phyloP scores from a whole-genome alignment of 352 stramenopile species.

The Synura sp. region DNA sequence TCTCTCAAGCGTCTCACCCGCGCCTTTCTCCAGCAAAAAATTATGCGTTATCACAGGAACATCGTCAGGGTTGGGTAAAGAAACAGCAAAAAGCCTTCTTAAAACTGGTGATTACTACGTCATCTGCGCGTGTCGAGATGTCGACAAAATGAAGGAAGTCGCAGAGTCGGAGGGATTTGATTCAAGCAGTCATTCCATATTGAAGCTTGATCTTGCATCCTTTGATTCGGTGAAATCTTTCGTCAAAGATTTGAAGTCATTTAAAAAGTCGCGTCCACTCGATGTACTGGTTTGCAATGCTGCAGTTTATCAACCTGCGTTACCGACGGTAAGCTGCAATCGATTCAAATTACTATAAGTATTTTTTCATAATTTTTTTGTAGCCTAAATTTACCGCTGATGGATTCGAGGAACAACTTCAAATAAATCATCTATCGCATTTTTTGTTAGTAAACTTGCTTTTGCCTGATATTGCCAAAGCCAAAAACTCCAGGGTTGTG shows the following conservation, averaged over 20 bases:
- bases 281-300: slow-evolving; percentile 75
- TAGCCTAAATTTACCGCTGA: slow-evolving; percentile 69
- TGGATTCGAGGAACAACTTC: slow-evolving; percentile 71
- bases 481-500: slow-evolving; percentile 60
- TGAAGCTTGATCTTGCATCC: slow-evolving; percentile 72
- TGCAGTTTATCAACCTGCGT: slow-evolving; percentile 68
- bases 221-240: slow-evolving; percentile 70
- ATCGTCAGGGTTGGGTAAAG: slow-evolving; percentile 64
- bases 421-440: slow-evolving; percentile 74
- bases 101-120: slow-evolving; percentile 62
- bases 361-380: slow-evolving; percentile 11
- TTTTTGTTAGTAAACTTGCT: slow-evolving; percentile 54
- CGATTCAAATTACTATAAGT: neutral
- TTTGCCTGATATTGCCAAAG: slow-evolving; percentile 52
- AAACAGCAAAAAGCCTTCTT: slow-evolving; percentile 50
- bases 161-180: slow-evolving; percentile 66
- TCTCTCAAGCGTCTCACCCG: too few relatives aligned
- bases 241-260: slow-evolving; percentile 50
- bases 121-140: slow-evolving; percentile 65
- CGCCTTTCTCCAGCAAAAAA: too few relatives aligned
- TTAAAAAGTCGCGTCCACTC: slow-evolving; percentile 53
- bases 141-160: slow-evolving; percentile 70
- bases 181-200: slow-evolving; percentile 64
- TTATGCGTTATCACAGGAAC: slow-evolving; percentile 68
- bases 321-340: slow-evolving; percentile 48